Conservation (phyloP, 129 eudicot genomes). For the Escallonia herrerae region DNA sequence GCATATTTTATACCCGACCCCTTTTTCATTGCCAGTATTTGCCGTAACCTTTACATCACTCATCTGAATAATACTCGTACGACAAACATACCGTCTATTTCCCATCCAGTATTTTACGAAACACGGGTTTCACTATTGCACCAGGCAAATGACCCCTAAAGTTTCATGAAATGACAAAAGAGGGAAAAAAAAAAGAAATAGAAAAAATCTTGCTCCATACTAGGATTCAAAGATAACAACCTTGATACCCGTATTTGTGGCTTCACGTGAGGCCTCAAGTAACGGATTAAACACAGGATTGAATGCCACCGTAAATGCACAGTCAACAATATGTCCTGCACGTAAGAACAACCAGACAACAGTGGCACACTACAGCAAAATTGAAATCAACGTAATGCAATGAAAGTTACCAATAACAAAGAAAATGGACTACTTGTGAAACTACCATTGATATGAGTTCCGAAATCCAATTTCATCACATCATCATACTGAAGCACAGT, state of each 20-base stretch:
- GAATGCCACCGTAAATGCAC: conserved; percentile 97
- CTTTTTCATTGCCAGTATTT: no score
- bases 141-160: not conserved
- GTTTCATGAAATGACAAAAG: not conserved
- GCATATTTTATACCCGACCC: no score
- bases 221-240: conserved; percentile 24
- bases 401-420: not conserved
- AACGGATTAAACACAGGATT: conserved; percentile 96
- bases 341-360: conserved; percentile 6
- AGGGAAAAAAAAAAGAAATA: no score
- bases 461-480: conserved; percentile 98
- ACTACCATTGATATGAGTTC: conserved; percentile 96
- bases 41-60: no score
- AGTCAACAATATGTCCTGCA: conserved; percentile 91
- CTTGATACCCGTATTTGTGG: conserved; percentile 97
- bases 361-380: not conserved
- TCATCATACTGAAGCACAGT: conserved; percentile 97
- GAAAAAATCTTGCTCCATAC: no score
- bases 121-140: not conserved
- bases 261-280: conserved; percentile 97
- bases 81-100: no score
- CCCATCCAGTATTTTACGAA: no score
- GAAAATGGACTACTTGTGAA: not conserved
- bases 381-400: not conserved
- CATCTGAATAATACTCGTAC: no score